Evolutionary conservation across 805 yeast genomes (phyloP).

Genomic region (Candida piceae): DNA sequence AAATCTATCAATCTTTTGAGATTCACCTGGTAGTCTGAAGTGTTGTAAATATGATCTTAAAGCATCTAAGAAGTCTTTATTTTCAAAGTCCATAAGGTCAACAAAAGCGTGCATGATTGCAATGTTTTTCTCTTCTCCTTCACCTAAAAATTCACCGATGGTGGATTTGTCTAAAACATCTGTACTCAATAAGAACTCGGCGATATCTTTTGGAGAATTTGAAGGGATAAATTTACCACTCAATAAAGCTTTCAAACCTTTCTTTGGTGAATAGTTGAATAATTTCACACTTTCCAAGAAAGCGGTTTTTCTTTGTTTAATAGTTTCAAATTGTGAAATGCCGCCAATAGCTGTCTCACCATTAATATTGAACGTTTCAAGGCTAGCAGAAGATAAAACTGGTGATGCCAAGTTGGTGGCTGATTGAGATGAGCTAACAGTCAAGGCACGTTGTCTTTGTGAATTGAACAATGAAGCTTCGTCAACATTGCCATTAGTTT

Average conservation of each 20-base stretch:
- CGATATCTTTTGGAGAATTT: conserved; percentile 63
- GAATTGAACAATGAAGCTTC: conserved; percentile 5
- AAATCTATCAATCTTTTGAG: conserved; percentile 94
- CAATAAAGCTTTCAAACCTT: conserved; percentile 63
- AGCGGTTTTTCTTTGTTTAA: conserved; percentile 78
- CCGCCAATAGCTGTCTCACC: conserved; percentile 48
- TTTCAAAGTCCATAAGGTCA: conserved; percentile 74
- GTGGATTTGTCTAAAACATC: conserved; percentile 77
- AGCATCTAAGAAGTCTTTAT: conserved; percentile 73
- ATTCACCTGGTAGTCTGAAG: conserved; percentile 95
- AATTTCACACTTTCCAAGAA: conserved; percentile 70
- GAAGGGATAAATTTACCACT: conserved; percentile 58
- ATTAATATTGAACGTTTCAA: conserved; percentile 9
- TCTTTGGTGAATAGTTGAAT: conserved; percentile 82
- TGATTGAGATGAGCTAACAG: conserved; percentile 9
- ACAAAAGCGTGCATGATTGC: conserved; percentile 92
- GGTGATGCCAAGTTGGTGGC: conserved; percentile 27
- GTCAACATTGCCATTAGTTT: too few relatives aligned
- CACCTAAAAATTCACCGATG: conserved; percentile 91
- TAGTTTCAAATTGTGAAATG: conserved; percentile 78
- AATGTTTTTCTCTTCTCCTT: conserved; percentile 71
- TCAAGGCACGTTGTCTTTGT: conserved; percentile 13
- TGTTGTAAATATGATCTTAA: conserved; percentile 78
- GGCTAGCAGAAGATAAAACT: conserved; percentile 17
- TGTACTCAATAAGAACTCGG: conserved; percentile 59